Evolutionary conservation across 352 stramenopile genomes (phyloP), one percentile per base, ranked within the genome.

Genomic region (Globisporangium recalcitrans): DNA sequence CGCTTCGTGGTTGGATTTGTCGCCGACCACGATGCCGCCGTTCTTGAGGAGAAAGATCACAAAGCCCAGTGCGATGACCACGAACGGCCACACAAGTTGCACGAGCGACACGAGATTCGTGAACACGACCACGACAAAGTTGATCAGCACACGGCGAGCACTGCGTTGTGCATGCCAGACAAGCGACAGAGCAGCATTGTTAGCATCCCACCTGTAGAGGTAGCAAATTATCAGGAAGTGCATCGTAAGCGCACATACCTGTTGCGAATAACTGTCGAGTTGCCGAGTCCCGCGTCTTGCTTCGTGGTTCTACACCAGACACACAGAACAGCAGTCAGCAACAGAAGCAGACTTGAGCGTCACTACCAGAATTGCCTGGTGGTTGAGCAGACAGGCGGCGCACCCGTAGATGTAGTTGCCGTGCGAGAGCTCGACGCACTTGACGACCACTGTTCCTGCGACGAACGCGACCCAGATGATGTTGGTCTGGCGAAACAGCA

Each of bases 401-500:
- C 62, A 95, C 85, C 83, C 83, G 63, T 93, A 93, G 54, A 95
- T 88, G 47, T 69, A 75, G 22, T 73, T 81, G 9, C 71, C 69
- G 42, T 93, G 82, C 13, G 72, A 80, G n/a, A 80, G 54, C 62
- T 95, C 86, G 0, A 87, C 72, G 32, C 69, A 87, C 11, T 81
- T 78, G 49, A 95, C 84, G 24, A 93, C 71, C 11, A 90, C 53
- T 0, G 75, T 84, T 10, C 87, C 89, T 9, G 90, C 73, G 3
- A 93, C 82, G 68, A 97, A 97, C 1, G 84, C 58, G 0, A 97
- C 85, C 91, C 91, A 97, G 3, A 97, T 62, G 47, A 95, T 93
- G 52, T 97, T 97, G 8, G 87, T 97, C 65, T 97, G 91, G 1
- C 91, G 87, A 46, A 96, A 93, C 22, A 95, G 55, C 36, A 97